Evolutionary conservation across 1,284 basidiomycete species (phyloP).

Genomic region (Malassezia furfur): DNA sequence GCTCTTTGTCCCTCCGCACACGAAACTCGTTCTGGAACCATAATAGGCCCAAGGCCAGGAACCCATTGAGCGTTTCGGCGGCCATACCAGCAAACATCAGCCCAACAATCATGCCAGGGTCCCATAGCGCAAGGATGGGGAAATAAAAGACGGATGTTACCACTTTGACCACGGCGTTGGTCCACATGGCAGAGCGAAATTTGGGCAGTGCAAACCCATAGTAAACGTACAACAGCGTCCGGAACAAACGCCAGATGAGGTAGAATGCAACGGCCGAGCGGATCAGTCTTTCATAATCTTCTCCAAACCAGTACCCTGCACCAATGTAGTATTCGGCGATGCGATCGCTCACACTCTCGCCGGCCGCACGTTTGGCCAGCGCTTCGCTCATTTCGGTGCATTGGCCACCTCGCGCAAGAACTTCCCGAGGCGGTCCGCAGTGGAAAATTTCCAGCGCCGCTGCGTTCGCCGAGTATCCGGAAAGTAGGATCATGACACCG

Average conservation of each 20-base stretch:
- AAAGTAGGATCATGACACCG: conserved; percentile 41
- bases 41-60: conserved; percentile 24
- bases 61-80: conserved; percentile 27
- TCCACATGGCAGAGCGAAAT: conserved; percentile 37
- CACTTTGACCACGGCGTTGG: conserved; percentile 23
- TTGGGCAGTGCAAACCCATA: conserved; percentile 39
- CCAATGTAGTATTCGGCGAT: conserved; percentile 8
- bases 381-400: not conserved
- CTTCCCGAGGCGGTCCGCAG: not conserved
- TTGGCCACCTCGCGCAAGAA: not conserved
- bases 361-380: not conserved
- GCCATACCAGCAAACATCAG: conserved; percentile 28
- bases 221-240: conserved; percentile 28
- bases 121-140: conserved; percentile 24
- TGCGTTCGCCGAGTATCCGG: conserved; percentile 43
- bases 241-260: conserved; percentile 32
- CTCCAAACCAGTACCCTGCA: conserved; percentile 30
- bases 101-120: conserved; percentile 22
- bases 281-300: conserved; percentile 26
- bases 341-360: not conserved
- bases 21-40: conserved; percentile 16
- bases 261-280: conserved; percentile 35
- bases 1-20: conserved; percentile 12
- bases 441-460: conserved; percentile 21
- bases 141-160: conserved; percentile 33